phyloP scores from a whole-genome alignment of 805 yeast genomes.

The Metschnikowia hibisci region DNA sequence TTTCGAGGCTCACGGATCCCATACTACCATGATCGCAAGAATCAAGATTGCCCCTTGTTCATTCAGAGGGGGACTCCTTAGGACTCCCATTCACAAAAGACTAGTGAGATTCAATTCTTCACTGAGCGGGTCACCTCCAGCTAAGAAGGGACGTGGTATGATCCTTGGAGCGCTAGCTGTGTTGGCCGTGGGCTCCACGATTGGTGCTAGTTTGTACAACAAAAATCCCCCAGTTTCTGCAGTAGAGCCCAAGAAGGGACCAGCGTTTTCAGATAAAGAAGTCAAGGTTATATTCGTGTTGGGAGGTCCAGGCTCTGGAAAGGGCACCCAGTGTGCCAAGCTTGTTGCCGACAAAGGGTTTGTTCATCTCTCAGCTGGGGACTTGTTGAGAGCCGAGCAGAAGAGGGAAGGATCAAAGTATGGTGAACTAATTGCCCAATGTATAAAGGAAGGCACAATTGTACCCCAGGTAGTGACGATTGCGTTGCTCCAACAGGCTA shows the following conservation, averaged over 20 bases:
- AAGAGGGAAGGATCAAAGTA: slow-evolving; percentile 72
- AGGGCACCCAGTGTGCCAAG: slow-evolving; percentile 92
- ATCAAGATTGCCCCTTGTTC: slow-evolving; percentile 1
- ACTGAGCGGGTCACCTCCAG: slow-evolving; percentile 8
- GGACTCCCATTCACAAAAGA: background rate
- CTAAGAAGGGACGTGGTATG: slow-evolving; percentile 20
- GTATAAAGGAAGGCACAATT: slow-evolving; percentile 82
- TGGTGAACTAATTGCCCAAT: slow-evolving; percentile 80
- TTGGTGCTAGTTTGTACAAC: slow-evolving; percentile 39
- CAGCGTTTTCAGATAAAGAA: slow-evolving; percentile 59
- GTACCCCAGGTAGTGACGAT: slow-evolving; percentile 93
- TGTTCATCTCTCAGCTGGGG: slow-evolving; percentile 94
- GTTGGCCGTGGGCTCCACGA: slow-evolving; percentile 51
- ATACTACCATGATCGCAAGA: background rate
- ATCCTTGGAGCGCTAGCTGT: slow-evolving; percentile 33
- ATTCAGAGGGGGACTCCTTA: background rate
- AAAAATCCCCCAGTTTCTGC: slow-evolving; percentile 43
- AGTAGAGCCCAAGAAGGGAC: slow-evolving; percentile 33
- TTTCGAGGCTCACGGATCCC: background rate
- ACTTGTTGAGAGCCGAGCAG: slow-evolving; percentile 89
- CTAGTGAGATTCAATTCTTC: slow-evolving; percentile 4
- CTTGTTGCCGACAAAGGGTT: slow-evolving; percentile 77
- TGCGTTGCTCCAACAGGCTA: slow-evolving; percentile 77
- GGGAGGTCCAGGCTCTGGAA: slow-evolving; percentile 98
- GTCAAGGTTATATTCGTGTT: slow-evolving; percentile 83